Evolutionary conservation across 305 asterid genomes (phyloP), one percentile per base, ranked within the genome.

Genomic region (Lippia alba): DNA sequence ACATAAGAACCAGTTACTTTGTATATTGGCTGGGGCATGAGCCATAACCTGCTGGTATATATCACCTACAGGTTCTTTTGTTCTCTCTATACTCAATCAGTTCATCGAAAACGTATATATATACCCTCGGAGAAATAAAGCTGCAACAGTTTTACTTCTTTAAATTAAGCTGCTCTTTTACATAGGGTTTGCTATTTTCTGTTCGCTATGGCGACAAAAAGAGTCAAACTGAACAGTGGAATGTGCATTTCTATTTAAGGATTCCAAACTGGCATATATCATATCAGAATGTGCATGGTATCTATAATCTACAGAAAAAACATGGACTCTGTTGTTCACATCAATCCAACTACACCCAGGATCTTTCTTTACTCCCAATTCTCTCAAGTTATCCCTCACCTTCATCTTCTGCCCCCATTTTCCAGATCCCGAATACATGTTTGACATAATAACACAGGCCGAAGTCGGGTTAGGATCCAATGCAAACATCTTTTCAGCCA

Each of bases 341-440:
- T 86, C 91, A 56, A 90, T 81, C 97, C 94, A 90, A 76, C 97
- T 90, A 78, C 87, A 86, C n/a, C 98, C 98, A 4, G 83, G 89
- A 82, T 82, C 91, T 82, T 89, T 87, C 80, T 75, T 82, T 49
- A 67, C 78, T 49, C 85, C 86, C 71, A 73, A 61, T n/a, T 75
- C 84, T 70, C 69, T 73, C 80, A 87, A 46, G 4, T 60, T 12
- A 18, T 80, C 77, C 64, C 95, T 78, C 51, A 78, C 76, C 82
- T 72, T 77, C 82, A 79, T 24, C 83, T 80, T 87, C 75, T 84
- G 81, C 71, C 77, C 78, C 98, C 96, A 90, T 64, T 78, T 83
- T 12, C 91, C 96, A 6, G 79, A 72, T 48, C 83, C 65, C 2
- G 96, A 91, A 83, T 90, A 90, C 69, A 92, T 71, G 70, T 92